Evolutionary conservation across 805 yeast species (phyloP), one percentile per base, ranked within the genome.

Genomic region (Kurtzmaniella cleridarum): DNA sequence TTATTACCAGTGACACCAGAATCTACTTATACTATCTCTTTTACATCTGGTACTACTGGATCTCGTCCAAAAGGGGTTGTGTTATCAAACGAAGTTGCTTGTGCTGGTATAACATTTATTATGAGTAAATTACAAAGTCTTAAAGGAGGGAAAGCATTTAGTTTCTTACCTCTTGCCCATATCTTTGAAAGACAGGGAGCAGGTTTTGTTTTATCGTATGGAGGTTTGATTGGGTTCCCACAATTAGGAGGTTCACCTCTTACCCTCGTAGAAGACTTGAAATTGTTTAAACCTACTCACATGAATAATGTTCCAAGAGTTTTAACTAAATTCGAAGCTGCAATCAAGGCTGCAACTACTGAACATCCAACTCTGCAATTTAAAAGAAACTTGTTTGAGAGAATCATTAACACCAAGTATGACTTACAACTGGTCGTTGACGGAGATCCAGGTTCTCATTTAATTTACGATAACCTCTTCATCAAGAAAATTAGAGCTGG

Each of bases 1-100:
- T 54, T 50, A 29, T 41, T 54, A 20, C 75, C 76, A 10, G 84
- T 87, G 18, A 61, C 57, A 1, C 74, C 79, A 1, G 71, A 75
- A 12, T 54, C 61, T 23, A 38, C 54, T 26, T 78, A 76, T 54
- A 79, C 89, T 13, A 74, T 83, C 35, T 76, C 82, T 6, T 82
- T 81, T 55, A 83, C 90, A 2, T 79, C 86, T 0, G 90, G 90
- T 26, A 82, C 90, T 2, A 81, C 89, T 1, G 88, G 88, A 13
- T 59, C 71, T 13, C 46, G 46, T 27, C 90, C 90, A 35, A 82
- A 83, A 58, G 90, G 90, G 38, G 89, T 79, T 13, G 75, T 72
- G 16, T 51, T 71, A 36, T 64, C 75, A 7, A 87, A 82, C 36
- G 60, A 62, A 9, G 72, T 71, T 50, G 66, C 75, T 9, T 63